Evolutionary conservation across 2,329 filamentous ascomycete species (phyloP), one percentile per base, ranked within the genome.

Genomic region (Talaromyces sp.): DNA sequence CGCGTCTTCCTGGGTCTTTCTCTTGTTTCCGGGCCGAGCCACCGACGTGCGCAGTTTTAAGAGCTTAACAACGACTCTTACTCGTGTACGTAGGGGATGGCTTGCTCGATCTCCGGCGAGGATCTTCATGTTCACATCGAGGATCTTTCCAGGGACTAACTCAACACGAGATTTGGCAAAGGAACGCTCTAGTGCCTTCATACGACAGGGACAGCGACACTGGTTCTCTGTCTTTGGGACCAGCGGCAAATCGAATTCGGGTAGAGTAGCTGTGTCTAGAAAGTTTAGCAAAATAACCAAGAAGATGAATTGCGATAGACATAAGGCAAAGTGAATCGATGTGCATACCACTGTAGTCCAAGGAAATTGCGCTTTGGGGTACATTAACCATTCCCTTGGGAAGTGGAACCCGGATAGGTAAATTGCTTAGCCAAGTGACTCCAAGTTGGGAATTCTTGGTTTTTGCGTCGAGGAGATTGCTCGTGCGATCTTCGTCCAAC

Each of bases 91-190:
- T 1, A 62, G 46, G 0, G 43, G 37, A 39, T 57, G 54, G 2
- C n/a, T 37, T 0, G 39, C 16, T 3, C 45, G 45, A 10, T 36
- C 42, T 2, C 45, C 44, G 3, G 45, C 43, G 1, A 43, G 13
- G 22, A 61, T 45, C 14, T 52, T 52, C 8, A 62, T 46, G 1
- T 35, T 32, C 30, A 62, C 44, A 14, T 61, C 54, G 7, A 61
- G 24, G 3, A 35, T 14, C 7, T 47, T 36, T 10, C 47, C 52
- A 0, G 40, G 27, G 0, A 48, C 52, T 2, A 62, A 10, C 7
- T 51, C 35, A 3, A 52, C 20, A 11, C 40, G 37, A 6, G 49
- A 20, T 9, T 32, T 42, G 4, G 40, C 11, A n/a, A 22, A 41
- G 20, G 20, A 19, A 22, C 19, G 20, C 10, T 13, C 10, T 19